Evolutionary conservation across 306 rosid genomes (phyloP), one percentile per base, ranked within the genome.

Genomic region (Ochetophila trinervis): DNA sequence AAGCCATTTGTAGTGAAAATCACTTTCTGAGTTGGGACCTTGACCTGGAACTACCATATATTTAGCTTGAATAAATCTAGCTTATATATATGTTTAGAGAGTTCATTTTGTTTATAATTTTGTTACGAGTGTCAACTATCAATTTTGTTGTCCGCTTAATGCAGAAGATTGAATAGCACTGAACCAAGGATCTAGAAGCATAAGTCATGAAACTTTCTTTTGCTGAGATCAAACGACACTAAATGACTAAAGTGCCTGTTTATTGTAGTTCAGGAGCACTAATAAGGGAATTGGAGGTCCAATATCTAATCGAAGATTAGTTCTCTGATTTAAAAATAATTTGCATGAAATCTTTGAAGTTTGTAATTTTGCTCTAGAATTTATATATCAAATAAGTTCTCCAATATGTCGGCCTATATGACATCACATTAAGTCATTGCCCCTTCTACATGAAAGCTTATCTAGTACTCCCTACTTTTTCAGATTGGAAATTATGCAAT

Each of bases 291-390:
- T 40, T 27, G 8, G 49, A 18, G 20, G 69, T 19, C n/a, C n/a
- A 54, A 4, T 48, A 40, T 59, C 35, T 64, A 60, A 60, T 54
- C 59, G 16, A 45, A 19, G 44, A 59, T 47, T 19, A 24, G 50
- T 27, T 20, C 34, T 3, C 8, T 36, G 40, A 35, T 35, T 35
- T 35, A n/a, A 35, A 8, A 4, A 35, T 7, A 37, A 37, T 37
- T 37, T 0, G 44, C 11, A 37, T 37, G 11, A 37, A 37, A 10
- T 27, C 32, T 27, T 1, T 27, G 4, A 5, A 18, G 60, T 44
- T 50, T 75, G 74, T 74, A 60, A 62, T 64, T 56, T 73, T 36
- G 11, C 66, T 69, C 63, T 27, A 18, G 36, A 74, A 18, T 67
- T 60, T 51, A 44, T 52, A 37, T 52, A 60, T 51, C 23, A 63